phyloP scores from a whole-genome alignment of 2,329 filamentous ascomycete species.

The Chrysoporthe deuterocubensis region DNA sequence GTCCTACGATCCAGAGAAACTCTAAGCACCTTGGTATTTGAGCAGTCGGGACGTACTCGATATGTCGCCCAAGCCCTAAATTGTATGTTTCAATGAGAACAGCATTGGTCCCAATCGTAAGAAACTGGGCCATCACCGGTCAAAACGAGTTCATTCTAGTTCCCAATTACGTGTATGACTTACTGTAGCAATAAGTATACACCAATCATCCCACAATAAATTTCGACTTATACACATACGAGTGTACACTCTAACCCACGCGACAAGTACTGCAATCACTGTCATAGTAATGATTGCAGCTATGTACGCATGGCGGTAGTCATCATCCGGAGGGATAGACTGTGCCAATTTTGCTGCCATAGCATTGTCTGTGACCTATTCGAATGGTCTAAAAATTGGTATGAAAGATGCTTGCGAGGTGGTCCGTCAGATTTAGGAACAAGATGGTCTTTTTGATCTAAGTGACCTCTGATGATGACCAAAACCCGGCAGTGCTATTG shows the following conservation, averaged over 20 bases:
- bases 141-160: neutral
- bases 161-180: neutral
- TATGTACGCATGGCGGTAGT: conserved; percentile 5
- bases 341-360: conserved; percentile 1
- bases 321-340: conserved; percentile 5
- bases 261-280: neutral
- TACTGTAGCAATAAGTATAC: conserved; percentile 3
- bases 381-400: no score
- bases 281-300: neutral
- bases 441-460: no score
- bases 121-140: neutral
- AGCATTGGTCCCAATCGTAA: conserved; percentile 2
- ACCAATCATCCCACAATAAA: conserved; percentile 1
- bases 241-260: conserved; percentile 8
- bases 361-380: no score
- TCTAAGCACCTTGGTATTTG: neutral
- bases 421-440: no score
- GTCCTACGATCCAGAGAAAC: conserved; percentile 4
- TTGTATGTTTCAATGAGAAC: neutral
- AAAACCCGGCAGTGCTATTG: no score
- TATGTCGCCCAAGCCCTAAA: neutral
- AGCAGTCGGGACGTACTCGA: neutral
- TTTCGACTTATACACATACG: conserved; percentile 1
- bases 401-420: no score
- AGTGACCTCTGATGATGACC: no score